These are phyloP conservation scores for Roridomyces roridus DNA, from an alignment of 768 basidiomycete species.

Conservation along the genomic window DNA sequence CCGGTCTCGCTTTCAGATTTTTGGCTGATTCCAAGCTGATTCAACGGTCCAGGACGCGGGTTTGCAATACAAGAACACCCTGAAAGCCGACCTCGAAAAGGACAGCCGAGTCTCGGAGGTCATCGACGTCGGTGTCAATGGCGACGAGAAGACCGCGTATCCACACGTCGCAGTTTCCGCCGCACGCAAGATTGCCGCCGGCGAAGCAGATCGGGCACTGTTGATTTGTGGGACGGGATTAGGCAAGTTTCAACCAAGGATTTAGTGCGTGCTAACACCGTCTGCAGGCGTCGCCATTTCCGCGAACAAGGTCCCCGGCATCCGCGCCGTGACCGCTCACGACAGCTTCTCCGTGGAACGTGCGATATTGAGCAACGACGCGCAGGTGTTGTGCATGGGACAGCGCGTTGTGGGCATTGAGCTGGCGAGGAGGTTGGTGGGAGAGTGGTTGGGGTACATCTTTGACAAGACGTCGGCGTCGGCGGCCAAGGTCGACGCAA, in stretches of 20 bases:
- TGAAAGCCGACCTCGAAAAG: constrained; percentile 21
- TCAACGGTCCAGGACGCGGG: constrained; percentile 13
- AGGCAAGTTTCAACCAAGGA: not conserved
- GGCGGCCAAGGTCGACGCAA: constrained; percentile 18
- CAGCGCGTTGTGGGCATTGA: constrained; percentile 23
- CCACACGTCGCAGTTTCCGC: constrained; percentile 20
- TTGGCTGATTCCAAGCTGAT: not conserved
- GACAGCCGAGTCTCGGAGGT: constrained; percentile 11
- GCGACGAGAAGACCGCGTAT: constrained; percentile 17
- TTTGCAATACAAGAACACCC: constrained; percentile 16
- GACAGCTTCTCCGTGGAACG: constrained; percentile 21
- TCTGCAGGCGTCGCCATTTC: constrained; percentile 12
- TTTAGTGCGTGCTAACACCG: not conserved
- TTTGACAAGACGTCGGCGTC: constrained; percentile 11
- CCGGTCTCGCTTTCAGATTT: not conserved
- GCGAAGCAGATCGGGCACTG: constrained; percentile 14
- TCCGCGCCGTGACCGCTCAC: constrained; percentile 20
- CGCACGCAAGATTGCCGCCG: constrained; percentile 9
- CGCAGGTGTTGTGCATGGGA: constrained; percentile 19
- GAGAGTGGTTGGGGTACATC: constrained; percentile 18
- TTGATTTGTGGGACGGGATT: constrained; percentile 21
- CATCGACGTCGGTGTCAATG: constrained; percentile 19
- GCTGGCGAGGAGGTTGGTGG: constrained; percentile 12
- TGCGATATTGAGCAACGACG: constrained; percentile 19
- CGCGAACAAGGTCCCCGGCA: constrained; percentile 17